phyloP scores from a whole-genome alignment of 202 grass and related monocot species.

The Panicum hallii region DNA sequence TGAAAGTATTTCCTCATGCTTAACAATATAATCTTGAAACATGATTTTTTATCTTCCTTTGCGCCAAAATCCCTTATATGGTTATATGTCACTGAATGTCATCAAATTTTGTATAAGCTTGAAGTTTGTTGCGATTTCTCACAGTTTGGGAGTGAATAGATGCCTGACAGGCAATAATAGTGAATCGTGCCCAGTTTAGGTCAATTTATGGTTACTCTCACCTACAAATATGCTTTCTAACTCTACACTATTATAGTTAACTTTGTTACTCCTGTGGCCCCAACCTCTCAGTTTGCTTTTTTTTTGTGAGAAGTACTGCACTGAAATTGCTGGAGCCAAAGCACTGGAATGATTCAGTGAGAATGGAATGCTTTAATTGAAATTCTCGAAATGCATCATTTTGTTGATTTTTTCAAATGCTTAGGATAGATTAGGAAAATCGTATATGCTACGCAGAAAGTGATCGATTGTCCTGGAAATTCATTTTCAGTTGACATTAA shows the following conservation, averaged over 20 bases:
- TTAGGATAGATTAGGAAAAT: conserved; percentile 56
- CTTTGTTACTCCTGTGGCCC: neutral
- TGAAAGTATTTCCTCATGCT: neutral
- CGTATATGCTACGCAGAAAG: conserved; percentile 42
- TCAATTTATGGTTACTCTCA: neutral
- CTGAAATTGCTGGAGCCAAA: conserved; percentile 51
- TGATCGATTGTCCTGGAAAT: neutral
- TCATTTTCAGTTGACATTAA: neutral
- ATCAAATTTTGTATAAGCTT: neutral
- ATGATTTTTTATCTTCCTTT: neutral
- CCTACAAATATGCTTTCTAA: conserved; percentile 17
- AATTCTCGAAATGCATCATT: conserved; percentile 31
- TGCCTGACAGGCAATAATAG: neutral
- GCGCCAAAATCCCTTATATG: neutral
- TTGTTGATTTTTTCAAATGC: conserved; percentile 53
- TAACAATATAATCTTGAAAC: neutral
- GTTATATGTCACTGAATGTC: neutral
- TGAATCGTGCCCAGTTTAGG: neutral
- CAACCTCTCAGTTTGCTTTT: neutral
- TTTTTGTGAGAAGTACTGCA: conserved; percentile 38
- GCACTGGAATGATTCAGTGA: conserved; percentile 39
- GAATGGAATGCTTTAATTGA: conserved; percentile 53
- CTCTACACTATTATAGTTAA: conserved; percentile 43
- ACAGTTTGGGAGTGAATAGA: neutral
- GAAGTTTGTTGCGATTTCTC: neutral